These are phyloP conservation scores for Teratosphaeriaceae sp. DNA, from an alignment of 2,329 filamentous ascomycete genomes.

Conservation along the genomic window DNA sequence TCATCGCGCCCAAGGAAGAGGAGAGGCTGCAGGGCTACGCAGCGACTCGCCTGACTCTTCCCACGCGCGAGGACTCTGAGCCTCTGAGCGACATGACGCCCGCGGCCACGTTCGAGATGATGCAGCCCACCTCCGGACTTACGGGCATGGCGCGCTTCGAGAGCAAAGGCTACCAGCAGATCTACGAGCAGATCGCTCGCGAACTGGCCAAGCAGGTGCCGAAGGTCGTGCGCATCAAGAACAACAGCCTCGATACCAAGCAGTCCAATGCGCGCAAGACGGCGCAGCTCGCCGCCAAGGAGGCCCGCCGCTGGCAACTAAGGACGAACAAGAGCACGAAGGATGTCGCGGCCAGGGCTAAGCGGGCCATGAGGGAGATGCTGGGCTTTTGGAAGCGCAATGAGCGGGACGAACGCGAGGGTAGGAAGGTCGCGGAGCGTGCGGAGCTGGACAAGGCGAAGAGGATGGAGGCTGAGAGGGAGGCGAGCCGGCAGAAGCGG, in stretches of 20 bases:
- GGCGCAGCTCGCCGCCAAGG: conserved; percentile 90
- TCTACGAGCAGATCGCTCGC: conserved; percentile 96
- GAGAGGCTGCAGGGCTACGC: conserved; percentile 38
- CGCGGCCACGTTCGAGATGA: conserved; percentile 17
- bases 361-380: conserved; percentile 99
- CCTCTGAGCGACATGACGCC: conserved; percentile 53
- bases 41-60: conserved; percentile 7
- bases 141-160: conserved; percentile 30
- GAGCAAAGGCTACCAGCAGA: conserved; percentile 72
- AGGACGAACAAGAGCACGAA: conserved; percentile 98
- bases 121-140: conserved; percentile 25
- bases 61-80: conserved; percentile 32
- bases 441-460: conserved; percentile 95
- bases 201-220: conserved; percentile 89
- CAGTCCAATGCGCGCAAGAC: conserved; percentile 97
- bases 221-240: conserved; percentile 84
- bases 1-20: conserved; percentile 54
- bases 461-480: conserved; percentile 93
- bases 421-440: conserved; percentile 87
- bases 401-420: conserved; percentile 91
- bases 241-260: conserved; percentile 77
- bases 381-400: conserved; percentile 99
- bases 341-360: conserved; percentile 91
- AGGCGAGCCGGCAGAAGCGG: conserved; percentile 93
- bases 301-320: conserved; percentile 94